These are phyloP conservation scores for Paramyrothecium sp. DNA, from an alignment of 2,329 filamentous ascomycete species.

Conservation along the genomic window DNA sequence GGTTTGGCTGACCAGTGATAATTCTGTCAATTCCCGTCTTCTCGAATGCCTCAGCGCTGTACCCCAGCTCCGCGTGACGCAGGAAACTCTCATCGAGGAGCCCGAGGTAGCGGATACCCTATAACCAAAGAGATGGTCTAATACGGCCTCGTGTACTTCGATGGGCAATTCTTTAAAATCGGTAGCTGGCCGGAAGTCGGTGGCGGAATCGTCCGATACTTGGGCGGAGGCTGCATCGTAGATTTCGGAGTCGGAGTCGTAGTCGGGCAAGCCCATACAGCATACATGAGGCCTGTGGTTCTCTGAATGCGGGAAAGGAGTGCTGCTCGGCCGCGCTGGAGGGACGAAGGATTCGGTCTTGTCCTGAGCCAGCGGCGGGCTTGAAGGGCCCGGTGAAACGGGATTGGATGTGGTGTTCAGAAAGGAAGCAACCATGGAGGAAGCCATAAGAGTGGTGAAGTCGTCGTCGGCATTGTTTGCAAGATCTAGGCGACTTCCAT, in stretches of 20 bases:
- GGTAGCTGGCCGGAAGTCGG: slow-evolving; percentile 16
- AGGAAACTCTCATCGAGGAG: slow-evolving; percentile 52
- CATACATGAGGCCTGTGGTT: slow-evolving; percentile 33
- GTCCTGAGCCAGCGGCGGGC: slow-evolving; percentile 46
- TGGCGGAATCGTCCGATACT: slow-evolving; percentile 12
- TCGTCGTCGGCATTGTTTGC: slow-evolving; percentile 25
- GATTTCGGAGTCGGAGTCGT: slow-evolving; percentile 15
- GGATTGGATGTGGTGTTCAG: slow-evolving; percentile 49
- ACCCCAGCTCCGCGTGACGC: slow-evolving; percentile 58
- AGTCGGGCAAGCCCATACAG: slow-evolving; percentile 20
- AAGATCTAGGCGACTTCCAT: slow-evolving; percentile 8
- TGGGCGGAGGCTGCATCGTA: slow-evolving; percentile 12
- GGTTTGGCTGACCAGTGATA: slow-evolving; percentile 60
- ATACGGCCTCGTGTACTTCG: slow-evolving; percentile 70
- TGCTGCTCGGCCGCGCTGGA: slow-evolving; percentile 53
- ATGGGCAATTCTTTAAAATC: slow-evolving; percentile 56
- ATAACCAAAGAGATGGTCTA: slow-evolving; percentile 71
- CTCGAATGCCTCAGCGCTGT: slow-evolving; percentile 66
- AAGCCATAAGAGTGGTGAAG: slow-evolving; percentile 33
- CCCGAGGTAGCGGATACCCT: slow-evolving; percentile 60
- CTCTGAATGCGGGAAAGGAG: slow-evolving; percentile 56
- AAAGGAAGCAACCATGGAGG: slow-evolving; percentile 32
- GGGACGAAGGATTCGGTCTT: slow-evolving; percentile 36
- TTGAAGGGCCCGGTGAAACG: slow-evolving; percentile 52
- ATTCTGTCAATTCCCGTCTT: slow-evolving; percentile 63